A percentile compares a stretch with the other conserved stretches of the same genome.
phyloP scores from a whole-genome alignment of 257 asterid genomes.

The Haberlea rhodopensis region DNA sequence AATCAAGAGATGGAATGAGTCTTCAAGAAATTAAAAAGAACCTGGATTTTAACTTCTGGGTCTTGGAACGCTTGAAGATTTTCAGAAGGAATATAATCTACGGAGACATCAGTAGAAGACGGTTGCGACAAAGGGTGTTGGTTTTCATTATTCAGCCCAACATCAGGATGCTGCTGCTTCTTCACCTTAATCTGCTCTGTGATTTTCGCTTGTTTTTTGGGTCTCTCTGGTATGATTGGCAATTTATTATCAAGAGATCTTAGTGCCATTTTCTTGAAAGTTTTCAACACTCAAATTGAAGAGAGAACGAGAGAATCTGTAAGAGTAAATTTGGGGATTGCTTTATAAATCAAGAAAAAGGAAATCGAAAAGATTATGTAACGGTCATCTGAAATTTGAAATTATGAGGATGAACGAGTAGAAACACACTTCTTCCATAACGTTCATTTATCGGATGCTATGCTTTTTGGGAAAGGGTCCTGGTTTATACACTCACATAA shows the following conservation, averaged over 20 bases:
- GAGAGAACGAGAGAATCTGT: slow-evolving; percentile 14
- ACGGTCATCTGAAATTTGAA: slow-evolving; percentile 78
- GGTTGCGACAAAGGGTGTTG: slow-evolving; percentile 42
- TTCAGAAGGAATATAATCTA: slow-evolving; percentile 73
- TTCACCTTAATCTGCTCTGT: slow-evolving; percentile 38
- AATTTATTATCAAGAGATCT: slow-evolving; percentile 67
- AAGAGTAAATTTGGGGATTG: slow-evolving; percentile 23
- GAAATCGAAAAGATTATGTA: slow-evolving; percentile 33
- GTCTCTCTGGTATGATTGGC: slow-evolving; percentile 60
- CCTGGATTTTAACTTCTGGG: slow-evolving; percentile 67
- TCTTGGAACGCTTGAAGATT: slow-evolving; percentile 53
- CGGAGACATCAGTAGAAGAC: slow-evolving; percentile 44
- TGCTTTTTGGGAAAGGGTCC: slow-evolving; percentile 30
- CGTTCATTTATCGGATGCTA: slow-evolving; percentile 39
- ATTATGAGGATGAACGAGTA: slow-evolving; percentile 19
- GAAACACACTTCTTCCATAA: slow-evolving; percentile 25
- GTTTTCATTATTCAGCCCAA: slow-evolving; percentile 71
- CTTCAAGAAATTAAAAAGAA: slow-evolving; percentile 10
- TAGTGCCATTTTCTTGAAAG: slow-evolving; percentile 53
- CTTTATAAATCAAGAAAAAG: slow-evolving; percentile 24
- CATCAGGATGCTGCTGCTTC: slow-evolving; percentile 28
- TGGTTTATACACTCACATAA: too few species aligned
- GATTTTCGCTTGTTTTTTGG: slow-evolving; percentile 70
- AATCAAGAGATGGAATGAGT: slow-evolving; percentile 6
- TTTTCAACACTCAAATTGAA: slow-evolving; percentile 19